Conservation (phyloP, 108 stramenopile species). For the Cylindrotheca closterium region DNA sequence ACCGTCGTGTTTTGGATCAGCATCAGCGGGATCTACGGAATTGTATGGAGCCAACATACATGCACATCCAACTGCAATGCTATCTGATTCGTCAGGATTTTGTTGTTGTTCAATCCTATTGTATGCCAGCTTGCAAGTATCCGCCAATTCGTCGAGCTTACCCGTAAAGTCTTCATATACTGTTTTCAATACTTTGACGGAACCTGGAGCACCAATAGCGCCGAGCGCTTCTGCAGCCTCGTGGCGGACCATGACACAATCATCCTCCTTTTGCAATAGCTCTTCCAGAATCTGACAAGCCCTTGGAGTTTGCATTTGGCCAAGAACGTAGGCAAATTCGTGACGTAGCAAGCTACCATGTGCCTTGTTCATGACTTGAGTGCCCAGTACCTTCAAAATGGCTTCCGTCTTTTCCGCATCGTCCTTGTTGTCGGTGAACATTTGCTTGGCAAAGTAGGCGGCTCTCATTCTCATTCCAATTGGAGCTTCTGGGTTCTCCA, state of each 20-base stretch:
- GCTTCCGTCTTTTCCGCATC: constrained; percentile 16
- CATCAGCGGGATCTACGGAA: constrained; percentile 85
- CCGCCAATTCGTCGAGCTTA: constrained; percentile 68
- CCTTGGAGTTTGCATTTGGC: constrained; percentile 85
- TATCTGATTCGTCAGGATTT: constrained; percentile 17
- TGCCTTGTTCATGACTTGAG: constrained; percentile 37
- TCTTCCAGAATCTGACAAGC: constrained; percentile 52
- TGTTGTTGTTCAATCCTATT: constrained; percentile 74
- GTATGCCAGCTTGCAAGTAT: constrained; percentile 90
- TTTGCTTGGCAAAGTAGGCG: constrained; percentile 70
- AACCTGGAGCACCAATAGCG: constrained; percentile 62
- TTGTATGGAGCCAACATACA: constrained; percentile 88
- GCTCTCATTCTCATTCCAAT: constrained; percentile 90
- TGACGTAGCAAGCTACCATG: constrained; percentile 93
- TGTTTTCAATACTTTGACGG: constrained; percentile 40
- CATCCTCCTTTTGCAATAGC: constrained; percentile 51
- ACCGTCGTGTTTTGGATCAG: constrained; percentile 64
- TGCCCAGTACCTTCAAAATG: constrained; percentile 49
- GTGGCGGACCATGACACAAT: constrained; percentile 95
- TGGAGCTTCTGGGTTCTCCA: constrained; percentile 61
- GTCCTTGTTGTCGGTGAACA: constrained; percentile 17
- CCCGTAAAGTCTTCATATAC: constrained; percentile 40
- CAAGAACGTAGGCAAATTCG: constrained; percentile 97
- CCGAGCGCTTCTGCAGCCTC: constrained; percentile 96
- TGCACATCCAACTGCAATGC: constrained; percentile 60